phyloP scores from a whole-genome alignment of 2,329 filamentous ascomycete genomes.

The Trichophyton verrucosum region DNA sequence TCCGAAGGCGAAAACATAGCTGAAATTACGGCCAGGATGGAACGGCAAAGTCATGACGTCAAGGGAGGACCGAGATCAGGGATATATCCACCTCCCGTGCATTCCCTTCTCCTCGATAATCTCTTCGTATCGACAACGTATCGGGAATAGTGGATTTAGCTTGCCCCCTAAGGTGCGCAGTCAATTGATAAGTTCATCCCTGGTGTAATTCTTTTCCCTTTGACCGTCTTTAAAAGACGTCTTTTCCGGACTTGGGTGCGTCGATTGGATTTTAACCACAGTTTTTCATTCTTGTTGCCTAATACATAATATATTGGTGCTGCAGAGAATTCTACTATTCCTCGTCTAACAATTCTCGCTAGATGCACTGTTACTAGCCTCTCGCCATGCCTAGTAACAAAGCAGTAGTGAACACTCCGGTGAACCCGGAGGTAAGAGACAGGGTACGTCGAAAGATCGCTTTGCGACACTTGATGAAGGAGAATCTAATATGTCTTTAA shows the following conservation, averaged over 20 bases:
- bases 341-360: neutral
- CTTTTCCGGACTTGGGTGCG: neutral
- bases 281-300: neutral
- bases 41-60: constrained; percentile 3
- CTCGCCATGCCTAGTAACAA: neutral
- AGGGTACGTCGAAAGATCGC: constrained; percentile 1
- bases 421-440: constrained; percentile 8
- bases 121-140: neutral
- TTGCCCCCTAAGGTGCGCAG: neutral
- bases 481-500: neutral
- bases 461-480: neutral
- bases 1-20: neutral
- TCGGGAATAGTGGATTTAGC: neutral
- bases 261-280: neutral
- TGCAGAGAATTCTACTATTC: neutral
- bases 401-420: constrained; percentile 7
- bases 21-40: neutral
- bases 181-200: neutral
- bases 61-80: neutral
- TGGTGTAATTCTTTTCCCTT: neutral
- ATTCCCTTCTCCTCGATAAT: neutral
- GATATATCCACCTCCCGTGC: neutral
- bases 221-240: neutral
- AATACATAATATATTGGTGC: neutral
- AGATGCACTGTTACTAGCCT: neutral